Conservation (phyloP, 805 yeast species). For the Cephaloascus fragrans region DNA sequence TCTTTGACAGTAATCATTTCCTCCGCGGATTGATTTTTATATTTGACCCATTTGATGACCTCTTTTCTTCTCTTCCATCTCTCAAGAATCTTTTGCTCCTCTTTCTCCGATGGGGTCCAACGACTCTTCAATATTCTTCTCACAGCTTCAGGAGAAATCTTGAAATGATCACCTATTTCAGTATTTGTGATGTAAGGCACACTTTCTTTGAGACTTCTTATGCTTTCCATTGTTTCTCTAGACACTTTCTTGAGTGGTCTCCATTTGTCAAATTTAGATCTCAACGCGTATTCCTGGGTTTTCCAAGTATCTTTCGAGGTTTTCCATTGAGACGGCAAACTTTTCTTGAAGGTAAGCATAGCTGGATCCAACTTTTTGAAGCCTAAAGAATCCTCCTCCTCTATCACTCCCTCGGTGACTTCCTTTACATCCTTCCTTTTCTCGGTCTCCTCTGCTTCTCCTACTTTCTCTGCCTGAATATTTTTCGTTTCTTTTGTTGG, state of each 20-base stretch:
- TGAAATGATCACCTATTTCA: slow-evolving; percentile 54
- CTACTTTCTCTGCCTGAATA: too few species aligned
- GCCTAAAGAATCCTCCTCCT: slow-evolving; percentile 4
- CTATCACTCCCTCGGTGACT: background rate
- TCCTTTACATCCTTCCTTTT: slow-evolving; percentile 3
- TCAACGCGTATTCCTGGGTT: slow-evolving; percentile 53
- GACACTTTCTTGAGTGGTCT: slow-evolving; percentile 59
- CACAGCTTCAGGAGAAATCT: slow-evolving; percentile 73
- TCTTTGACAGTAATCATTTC: too few species aligned
- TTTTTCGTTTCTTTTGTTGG: too few species aligned
- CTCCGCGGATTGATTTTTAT: too few species aligned
- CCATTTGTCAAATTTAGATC: slow-evolving; percentile 57
- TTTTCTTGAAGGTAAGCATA: slow-evolving; percentile 5
- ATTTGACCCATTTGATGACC: slow-evolving; percentile 2
- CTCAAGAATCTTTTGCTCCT: slow-evolving; percentile 28
- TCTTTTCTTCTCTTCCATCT: slow-evolving; percentile 38
- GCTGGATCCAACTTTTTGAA: too few species aligned
- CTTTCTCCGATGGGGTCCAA: slow-evolving; percentile 62
- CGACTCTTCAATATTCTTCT: slow-evolving; percentile 68
- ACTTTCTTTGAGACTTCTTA: slow-evolving; percentile 43
- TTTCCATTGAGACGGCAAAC: slow-evolving; percentile 41
- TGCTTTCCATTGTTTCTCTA: slow-evolving; percentile 57
- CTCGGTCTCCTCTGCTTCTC: slow-evolving; percentile 8
- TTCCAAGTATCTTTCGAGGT: slow-evolving; percentile 41
- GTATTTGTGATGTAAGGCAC: slow-evolving; percentile 52